phyloP scores from a whole-genome alignment of 345 rosid genomes.

The Angophora floribunda region DNA sequence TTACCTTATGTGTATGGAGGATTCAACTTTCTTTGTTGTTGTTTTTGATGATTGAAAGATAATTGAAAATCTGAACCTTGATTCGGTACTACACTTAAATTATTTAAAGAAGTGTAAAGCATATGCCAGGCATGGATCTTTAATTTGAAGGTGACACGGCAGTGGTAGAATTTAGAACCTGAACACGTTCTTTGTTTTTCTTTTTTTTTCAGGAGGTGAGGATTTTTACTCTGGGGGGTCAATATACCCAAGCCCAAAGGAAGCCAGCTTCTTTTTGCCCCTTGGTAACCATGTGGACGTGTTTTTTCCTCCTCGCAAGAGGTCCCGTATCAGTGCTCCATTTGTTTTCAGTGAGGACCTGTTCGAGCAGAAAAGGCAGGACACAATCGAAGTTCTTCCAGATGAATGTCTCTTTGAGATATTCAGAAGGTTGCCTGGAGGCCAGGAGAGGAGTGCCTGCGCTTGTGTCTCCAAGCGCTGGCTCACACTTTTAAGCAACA shows the following conservation, averaged over 20 bases:
- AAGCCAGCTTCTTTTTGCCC: constrained; percentile 44
- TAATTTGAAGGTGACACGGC: neutral
- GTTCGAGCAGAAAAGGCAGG: constrained; percentile 39
- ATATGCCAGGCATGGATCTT: neutral
- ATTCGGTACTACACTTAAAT: neutral
- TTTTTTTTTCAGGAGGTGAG: constrained; percentile 18
- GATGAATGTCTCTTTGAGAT: constrained; percentile 96
- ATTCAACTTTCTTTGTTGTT: neutral
- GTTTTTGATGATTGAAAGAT: neutral
- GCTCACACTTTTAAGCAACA: constrained; percentile 71
- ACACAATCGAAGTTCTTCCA: constrained; percentile 67
- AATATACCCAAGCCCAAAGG: constrained; percentile 66
- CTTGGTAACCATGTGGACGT: constrained; percentile 47
- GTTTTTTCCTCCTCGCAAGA: constrained; percentile 63
- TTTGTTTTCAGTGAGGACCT: constrained; percentile 43
- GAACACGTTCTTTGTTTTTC: neutral
- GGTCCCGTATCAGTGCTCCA: constrained; percentile 62
- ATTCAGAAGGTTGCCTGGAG: constrained; percentile 58
- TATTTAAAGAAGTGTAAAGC: neutral
- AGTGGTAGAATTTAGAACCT: neutral
- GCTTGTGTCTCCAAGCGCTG: constrained; percentile 86
- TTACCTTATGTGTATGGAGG: neutral
- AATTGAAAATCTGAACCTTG: neutral
- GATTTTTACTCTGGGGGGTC: constrained; percentile 56
- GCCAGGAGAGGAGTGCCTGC: constrained; percentile 69